Conservation (phyloP, 345 rosid species). For the Litchi chinensis region DNA sequence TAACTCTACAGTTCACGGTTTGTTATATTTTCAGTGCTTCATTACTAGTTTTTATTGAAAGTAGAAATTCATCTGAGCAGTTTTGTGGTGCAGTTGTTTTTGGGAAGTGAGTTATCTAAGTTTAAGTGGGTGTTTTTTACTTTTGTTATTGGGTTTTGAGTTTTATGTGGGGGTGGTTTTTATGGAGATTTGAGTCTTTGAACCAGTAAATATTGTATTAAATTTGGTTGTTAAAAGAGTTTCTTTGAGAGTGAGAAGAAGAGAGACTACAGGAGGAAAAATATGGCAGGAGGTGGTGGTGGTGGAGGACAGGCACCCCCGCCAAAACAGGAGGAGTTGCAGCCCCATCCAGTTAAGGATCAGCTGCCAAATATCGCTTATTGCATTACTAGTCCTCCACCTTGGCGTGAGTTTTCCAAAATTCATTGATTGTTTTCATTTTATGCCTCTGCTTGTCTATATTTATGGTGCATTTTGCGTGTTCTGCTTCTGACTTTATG, state of each 20-base stretch:
- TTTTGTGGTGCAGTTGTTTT: constrained; percentile 16
- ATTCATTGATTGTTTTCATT: background rate
- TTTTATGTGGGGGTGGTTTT: constrained; percentile 19
- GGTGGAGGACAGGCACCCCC: constrained; percentile 67
- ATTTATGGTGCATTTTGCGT: background rate
- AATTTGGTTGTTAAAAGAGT: background rate
- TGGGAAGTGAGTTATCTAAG: constrained; percentile 24
- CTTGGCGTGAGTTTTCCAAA: constrained; percentile 79
- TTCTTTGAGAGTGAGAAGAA: constrained; percentile 5
- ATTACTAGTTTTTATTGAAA: background rate
- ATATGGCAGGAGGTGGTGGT: constrained; percentile 63
- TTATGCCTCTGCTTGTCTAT: background rate
- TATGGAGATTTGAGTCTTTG: constrained; percentile 35
- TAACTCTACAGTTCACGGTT: constrained; percentile 20
- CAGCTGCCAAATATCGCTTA: constrained; percentile 79
- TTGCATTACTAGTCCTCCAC: constrained; percentile 97
- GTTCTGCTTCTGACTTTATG: background rate
- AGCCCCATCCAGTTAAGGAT: constrained; percentile 90
- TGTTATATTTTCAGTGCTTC: background rate
- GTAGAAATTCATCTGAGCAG: background rate
- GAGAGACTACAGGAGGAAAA: constrained; percentile 17
- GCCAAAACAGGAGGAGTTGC: constrained; percentile 84
- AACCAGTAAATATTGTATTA: constrained; percentile 7
- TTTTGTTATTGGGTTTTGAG: constrained; percentile 20
- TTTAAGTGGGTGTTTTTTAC: background rate